Evolutionary conservation across 2,329 filamentous ascomycete species (phyloP), one percentile per base, ranked within the genome.

Genomic region (Penicillium griseofulvum): DNA sequence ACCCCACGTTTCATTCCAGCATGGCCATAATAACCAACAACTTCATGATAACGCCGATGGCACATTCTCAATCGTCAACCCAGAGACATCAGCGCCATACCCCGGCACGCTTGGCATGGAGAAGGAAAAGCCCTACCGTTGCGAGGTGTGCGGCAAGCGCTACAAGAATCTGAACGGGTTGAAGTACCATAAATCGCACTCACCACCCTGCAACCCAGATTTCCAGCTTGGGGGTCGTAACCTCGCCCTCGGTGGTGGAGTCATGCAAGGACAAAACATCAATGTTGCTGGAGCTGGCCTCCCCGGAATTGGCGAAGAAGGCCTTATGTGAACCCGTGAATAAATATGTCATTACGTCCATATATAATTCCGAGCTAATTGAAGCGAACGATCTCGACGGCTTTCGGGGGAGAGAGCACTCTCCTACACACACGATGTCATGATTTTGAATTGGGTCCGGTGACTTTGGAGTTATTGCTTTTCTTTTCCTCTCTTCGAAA

Each of bases 131-230:
- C 94, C 94, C 3, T 97, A 97, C 73, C 92, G 92, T 70, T 99
- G 94, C 74, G 92, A 97, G 62, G 88, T 91, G 11, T 99, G 94
- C 71, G 92, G 93, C 67, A 99, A 99, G 80, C 89, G 94, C 49
- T 99, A 99, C 79, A 99, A 99, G 86, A 99, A 99, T 71, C 76
- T 99, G 58, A 99, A 99, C 75, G 94, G 94, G 7, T 83, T 99
- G 59, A 99, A 99, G 85, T 99, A 99, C 71, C 86, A 88, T 77
- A 90, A 90, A 74, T 85, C 87, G 60, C 88, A 97, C 73, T 94
- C 91, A 12, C 88, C 91, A 24, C 88, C 89, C 50, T 97, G 92
- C 78, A 95, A 96, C 68, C 91, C 91, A 0, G 91, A 96, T 58
- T 84, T 88, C 60, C 83, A 85, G 67, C 71, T 84, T 51, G 78